A percentile compares a stretch with the other conserved stretches of the same genome.
Conservation (phyloP, 2,329 filamentous ascomycete species). For the Colletotrichum neosansevieriae region DNA sequence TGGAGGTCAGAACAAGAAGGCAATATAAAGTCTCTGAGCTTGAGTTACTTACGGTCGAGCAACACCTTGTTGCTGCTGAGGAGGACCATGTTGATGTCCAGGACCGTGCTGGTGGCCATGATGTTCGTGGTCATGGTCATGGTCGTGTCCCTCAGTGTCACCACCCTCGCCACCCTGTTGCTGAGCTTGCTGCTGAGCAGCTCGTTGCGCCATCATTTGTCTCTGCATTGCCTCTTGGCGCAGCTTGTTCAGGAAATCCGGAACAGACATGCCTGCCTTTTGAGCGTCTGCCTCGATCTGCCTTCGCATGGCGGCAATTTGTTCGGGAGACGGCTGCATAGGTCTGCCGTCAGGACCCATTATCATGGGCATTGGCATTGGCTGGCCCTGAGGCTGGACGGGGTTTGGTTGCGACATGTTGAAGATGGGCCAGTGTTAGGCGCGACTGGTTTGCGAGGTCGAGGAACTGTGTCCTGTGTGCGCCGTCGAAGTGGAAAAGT, state of each 20-base stretch:
- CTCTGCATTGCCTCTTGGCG: slow-evolving; percentile 67
- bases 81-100: slow-evolving; percentile 42
- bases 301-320: slow-evolving; percentile 86
- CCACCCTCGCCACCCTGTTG: slow-evolving; percentile 12
- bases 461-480: slow-evolving; percentile 15
- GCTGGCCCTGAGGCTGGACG: background rate
- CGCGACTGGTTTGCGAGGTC: slow-evolving; percentile 15
- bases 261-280: slow-evolving; percentile 86
- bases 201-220: slow-evolving; percentile 56
- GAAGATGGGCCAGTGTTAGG: slow-evolving; percentile 11
- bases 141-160: slow-evolving; percentile 38
- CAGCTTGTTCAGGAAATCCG: slow-evolving; percentile 82
- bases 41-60: slow-evolving; percentile 7
- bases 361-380: slow-evolving; percentile 50
- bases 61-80: slow-evolving; percentile 45
- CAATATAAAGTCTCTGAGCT: background rate
- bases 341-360: slow-evolving; percentile 45
- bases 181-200: slow-evolving; percentile 42
- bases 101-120: slow-evolving; percentile 45
- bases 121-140: slow-evolving; percentile 43
- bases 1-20: slow-evolving; percentile 48
- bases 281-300: slow-evolving; percentile 86
- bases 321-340: slow-evolving; percentile 73
- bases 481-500: slow-evolving; percentile 11
- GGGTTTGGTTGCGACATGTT: slow-evolving; percentile 29